A percentile compares a stretch with the other conserved stretches of the same genome.
phyloP scores from a whole-genome alignment of 495 filamentous ascomycete species.

The Aspergillus sclerotioniger region DNA sequence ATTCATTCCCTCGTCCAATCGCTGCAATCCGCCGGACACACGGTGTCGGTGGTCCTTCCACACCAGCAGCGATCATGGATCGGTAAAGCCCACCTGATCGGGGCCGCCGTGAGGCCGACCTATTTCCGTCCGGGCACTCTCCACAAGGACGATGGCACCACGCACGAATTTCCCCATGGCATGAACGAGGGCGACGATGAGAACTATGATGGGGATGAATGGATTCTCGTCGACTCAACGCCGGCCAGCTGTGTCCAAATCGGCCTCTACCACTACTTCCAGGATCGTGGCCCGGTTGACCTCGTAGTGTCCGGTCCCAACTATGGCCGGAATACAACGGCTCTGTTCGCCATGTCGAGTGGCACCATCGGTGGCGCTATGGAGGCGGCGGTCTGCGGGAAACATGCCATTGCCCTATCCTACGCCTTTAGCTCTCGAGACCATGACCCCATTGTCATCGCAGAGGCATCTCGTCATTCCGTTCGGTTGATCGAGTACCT shows the following conservation, averaged over 20 bases:
- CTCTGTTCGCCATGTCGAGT: constrained; percentile 82
- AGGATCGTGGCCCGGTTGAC: constrained; percentile 73
- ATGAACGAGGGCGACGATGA: constrained; percentile 61
- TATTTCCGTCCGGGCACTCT: constrained; percentile 75
- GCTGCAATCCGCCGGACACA: constrained; percentile 75
- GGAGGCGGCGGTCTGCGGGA: constrained; percentile 83
- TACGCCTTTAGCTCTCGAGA: constrained; percentile 83
- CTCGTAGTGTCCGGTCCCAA: constrained; percentile 90
- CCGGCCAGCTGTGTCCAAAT: constrained; percentile 89
- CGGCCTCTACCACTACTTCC: constrained; percentile 83
- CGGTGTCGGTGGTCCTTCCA: constrained; percentile 84
- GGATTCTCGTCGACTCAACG: constrained; percentile 87
- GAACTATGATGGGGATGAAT: constrained; percentile 70
- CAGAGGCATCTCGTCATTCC: constrained; percentile 64
- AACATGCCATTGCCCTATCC: constrained; percentile 74
- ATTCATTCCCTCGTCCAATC: constrained; percentile 79
- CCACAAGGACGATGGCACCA: constrained; percentile 65
- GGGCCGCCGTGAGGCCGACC: constrained; percentile 77
- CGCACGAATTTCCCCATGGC: constrained; percentile 52
- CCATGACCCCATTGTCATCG: constrained; percentile 77
- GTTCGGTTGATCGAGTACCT: constrained; percentile 78
- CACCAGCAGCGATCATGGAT: constrained; percentile 96
- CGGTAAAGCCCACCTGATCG: constrained; percentile 92
- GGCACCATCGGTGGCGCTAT: constrained; percentile 90
- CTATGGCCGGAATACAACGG: constrained; percentile 91